phyloP scores from a whole-genome alignment of 805 yeast genomes.

The Candida awuae region DNA sequence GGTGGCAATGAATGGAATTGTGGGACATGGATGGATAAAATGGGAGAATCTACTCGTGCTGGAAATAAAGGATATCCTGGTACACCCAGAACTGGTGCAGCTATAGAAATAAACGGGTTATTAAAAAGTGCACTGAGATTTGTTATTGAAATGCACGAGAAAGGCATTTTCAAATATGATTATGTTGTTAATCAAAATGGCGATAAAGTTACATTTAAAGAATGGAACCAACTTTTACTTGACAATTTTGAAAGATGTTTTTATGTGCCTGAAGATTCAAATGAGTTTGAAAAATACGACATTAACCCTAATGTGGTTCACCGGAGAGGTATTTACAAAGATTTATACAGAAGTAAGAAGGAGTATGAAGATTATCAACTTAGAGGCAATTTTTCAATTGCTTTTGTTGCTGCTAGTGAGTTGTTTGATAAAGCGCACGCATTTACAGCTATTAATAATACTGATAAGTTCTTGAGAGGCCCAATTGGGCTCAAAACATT shows the following conservation, averaged over 20 bases:
- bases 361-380: constrained; percentile 90
- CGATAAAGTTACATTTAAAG: constrained; percentile 41
- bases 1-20: constrained; percentile 93
- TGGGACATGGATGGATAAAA: constrained; percentile 99
- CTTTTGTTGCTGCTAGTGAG: constrained; percentile 93
- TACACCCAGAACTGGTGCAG: constrained; percentile 97
- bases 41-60: constrained; percentile 90
- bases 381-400: constrained; percentile 87
- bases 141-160: constrained; percentile 49
- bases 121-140: constrained; percentile 79
- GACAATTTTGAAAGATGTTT: constrained; percentile 71
- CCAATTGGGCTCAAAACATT: constrained; percentile 88
- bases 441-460: constrained; percentile 52
- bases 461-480: constrained; percentile 72
- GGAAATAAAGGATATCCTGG: constrained; percentile 91
- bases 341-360: constrained; percentile 70
- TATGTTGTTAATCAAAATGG: constrained; percentile 57
- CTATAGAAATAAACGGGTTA: constrained; percentile 83
- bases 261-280: constrained; percentile 61
- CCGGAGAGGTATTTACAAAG: constrained; percentile 92
- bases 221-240: constrained; percentile 69
- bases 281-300: constrained; percentile 52
- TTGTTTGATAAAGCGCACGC: constrained; percentile 62
- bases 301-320: constrained; percentile 62
- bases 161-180: constrained; percentile 50